A percentile compares a stretch with the other conserved stretches of the same genome.
phyloP scores from a whole-genome alignment of 1,284 basidiomycete genomes.

The Fistulinella cinereoalba region DNA sequence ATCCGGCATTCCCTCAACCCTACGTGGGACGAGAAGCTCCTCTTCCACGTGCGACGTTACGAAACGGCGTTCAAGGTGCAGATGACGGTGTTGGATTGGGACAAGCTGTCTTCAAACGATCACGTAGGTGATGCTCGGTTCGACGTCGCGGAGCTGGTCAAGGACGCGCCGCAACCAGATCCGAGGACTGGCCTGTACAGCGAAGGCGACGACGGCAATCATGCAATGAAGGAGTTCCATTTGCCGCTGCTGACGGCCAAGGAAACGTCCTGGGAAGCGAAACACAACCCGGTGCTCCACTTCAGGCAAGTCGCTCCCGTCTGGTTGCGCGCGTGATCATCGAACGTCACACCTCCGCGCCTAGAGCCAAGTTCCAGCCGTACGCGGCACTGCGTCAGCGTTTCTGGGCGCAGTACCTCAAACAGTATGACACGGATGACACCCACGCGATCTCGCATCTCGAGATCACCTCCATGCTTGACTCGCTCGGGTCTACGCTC shows the following conservation, averaged over 20 bases:
- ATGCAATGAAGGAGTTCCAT: conserved; percentile 69
- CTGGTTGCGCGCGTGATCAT: too few species aligned
- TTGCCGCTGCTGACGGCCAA: conserved; percentile 53
- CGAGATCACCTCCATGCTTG: conserved; percentile 95
- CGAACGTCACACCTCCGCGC: too few species aligned
- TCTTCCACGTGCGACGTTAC: conserved; percentile 91
- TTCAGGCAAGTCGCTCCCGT: conserved; percentile 48
- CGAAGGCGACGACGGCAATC: conserved; percentile 30
- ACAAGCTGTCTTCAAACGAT: conserved; percentile 89
- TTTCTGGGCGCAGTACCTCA: conserved; percentile 90
- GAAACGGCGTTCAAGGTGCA: conserved; percentile 79
- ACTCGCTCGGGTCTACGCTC: conserved; percentile 93
- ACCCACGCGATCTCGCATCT: conserved; percentile 75
- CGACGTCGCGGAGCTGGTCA: conserved; percentile 69
- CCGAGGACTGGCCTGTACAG: conserved; percentile 71
- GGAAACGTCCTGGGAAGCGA: conserved; percentile 61
- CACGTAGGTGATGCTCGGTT: conserved; percentile 77
- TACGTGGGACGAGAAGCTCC: conserved; percentile 91
- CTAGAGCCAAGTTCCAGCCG: conserved; percentile 90
- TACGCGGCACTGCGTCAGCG: conserved; percentile 88
- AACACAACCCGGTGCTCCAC: conserved; percentile 57
- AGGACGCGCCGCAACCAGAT: conserved; percentile 72
- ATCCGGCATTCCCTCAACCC: conserved; percentile 89
- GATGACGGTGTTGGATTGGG: conserved; percentile 90
- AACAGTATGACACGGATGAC: conserved; percentile 91